Evolutionary conservation across 768 basidiomycete species (phyloP).

Genomic region (Phanerodontia chrysosporium): DNA sequence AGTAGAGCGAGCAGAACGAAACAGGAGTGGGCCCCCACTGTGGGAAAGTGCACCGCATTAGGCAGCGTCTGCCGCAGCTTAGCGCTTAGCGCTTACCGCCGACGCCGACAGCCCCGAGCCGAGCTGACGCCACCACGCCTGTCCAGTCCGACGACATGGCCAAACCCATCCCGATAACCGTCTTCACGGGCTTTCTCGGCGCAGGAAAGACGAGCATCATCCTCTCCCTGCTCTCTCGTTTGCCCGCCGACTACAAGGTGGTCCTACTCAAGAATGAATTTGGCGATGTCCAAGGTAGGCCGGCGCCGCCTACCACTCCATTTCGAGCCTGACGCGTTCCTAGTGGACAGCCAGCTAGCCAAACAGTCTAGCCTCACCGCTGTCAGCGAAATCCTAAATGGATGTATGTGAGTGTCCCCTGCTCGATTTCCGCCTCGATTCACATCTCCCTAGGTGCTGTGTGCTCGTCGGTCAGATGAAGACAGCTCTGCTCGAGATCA

Average conservation of each 20-base stretch:
- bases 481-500: slow-evolving; percentile 82
- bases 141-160: not conserved
- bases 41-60: not conserved
- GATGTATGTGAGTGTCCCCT: slow-evolving; percentile 73
- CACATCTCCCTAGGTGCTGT: slow-evolving; percentile 61
- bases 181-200: slow-evolving; percentile 92
- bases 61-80: not conserved
- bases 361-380: slow-evolving; percentile 78
- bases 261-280: slow-evolving; percentile 96
- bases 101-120: not conserved
- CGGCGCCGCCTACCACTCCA: not conserved
- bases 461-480: slow-evolving; percentile 95
- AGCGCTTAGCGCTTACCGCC: no score
- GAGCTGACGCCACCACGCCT: not conserved
- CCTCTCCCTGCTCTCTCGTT: slow-evolving; percentile 73
- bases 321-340: not conserved
- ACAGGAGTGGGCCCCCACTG: slow-evolving; percentile 1
- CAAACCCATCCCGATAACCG: slow-evolving; percentile 72
- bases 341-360: slow-evolving; percentile 90
- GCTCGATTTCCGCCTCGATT: not conserved
- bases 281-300: slow-evolving; percentile 82
- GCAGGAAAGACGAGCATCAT: slow-evolving; percentile 81
- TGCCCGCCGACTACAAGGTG: slow-evolving; percentile 83
- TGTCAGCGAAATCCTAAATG: slow-evolving; percentile 91
- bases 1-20: slow-evolving; percentile 1